These are phyloP conservation scores for Symbiodinium natans DNA, from an alignment of 73 alveolate genomes.

Conservation along the genomic window DNA sequence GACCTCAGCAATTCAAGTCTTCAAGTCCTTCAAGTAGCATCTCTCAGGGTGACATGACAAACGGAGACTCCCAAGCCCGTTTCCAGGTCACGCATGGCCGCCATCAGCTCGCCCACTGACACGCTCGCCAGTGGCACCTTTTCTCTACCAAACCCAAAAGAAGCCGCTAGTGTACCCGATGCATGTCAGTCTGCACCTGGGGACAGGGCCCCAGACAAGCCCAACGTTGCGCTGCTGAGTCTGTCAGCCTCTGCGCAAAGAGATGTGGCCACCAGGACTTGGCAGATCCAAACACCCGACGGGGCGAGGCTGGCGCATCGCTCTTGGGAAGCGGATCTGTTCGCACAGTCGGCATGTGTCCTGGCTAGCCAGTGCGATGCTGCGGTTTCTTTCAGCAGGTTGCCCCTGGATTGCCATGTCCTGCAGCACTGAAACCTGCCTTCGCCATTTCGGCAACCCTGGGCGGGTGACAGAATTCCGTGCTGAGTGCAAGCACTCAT, in stretches of 20 bases:
- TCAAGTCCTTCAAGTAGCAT: neutral
- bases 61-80: neutral
- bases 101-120: constrained; percentile 60
- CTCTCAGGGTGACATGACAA: neutral
- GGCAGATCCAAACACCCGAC: no score
- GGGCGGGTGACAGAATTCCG: neutral
- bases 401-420: no score
- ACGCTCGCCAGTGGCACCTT: constrained; percentile 44
- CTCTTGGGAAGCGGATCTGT: neutral
- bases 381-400: no score
- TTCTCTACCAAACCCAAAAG: neutral
- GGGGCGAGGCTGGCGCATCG: neutral
- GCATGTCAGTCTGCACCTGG: no score
- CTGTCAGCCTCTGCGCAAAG: no score
- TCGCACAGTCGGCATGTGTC: neutral
- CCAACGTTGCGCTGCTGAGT: no score
- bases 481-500: no score
- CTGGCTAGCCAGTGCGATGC: neutral
- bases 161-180: no score
- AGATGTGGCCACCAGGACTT: no score
- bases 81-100: constrained; percentile 44
- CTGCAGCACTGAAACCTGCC: neutral
- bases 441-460: neutral
- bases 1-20: neutral
- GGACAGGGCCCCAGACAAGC: no score